phyloP scores from a whole-genome alignment of 2,329 filamentous ascomycete genomes.

The Penicillium hesseltinei region DNA sequence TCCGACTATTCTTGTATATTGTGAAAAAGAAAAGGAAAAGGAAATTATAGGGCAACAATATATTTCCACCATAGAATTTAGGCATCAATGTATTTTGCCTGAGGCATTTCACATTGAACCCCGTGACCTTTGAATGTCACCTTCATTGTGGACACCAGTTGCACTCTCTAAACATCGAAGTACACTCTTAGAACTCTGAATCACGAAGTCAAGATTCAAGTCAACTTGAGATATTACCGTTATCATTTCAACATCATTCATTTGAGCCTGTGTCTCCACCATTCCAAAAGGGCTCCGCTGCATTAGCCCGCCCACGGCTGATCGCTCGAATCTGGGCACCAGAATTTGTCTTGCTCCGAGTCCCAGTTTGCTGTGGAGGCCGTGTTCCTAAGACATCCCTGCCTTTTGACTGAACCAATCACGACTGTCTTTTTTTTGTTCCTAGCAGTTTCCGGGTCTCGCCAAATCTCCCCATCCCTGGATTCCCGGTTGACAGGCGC shows the following conservation, averaged over 20 bases:
- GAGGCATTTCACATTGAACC: background rate
- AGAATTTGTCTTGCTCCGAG: conserved; percentile 23
- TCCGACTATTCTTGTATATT: background rate
- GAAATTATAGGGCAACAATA: background rate
- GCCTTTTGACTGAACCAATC: conserved; percentile 21
- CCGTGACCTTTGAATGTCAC: background rate
- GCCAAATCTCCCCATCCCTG: conserved; percentile 16
- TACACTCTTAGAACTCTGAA: background rate
- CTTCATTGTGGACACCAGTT: background rate
- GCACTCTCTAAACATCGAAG: background rate
- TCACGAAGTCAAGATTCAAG: conserved; percentile 1
- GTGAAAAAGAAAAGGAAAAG: too few species aligned
- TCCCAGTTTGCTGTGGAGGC: conserved; percentile 14
- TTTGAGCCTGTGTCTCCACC: conserved; percentile 21
- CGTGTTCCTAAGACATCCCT: conserved; percentile 17
- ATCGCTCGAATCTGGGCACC: conserved; percentile 28
- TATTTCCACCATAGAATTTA: background rate
- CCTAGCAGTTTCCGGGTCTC: conserved; percentile 2
- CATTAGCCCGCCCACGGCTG: conserved; percentile 31
- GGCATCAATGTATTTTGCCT: background rate
- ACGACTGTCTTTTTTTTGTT: conserved; percentile 6
- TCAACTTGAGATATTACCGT: background rate
- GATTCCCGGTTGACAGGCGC: conserved; percentile 15
- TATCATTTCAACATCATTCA: conserved; percentile 8
- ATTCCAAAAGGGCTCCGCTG: conserved; percentile 26